phyloP scores from a whole-genome alignment of 768 basidiomycete species.

The Tricholomella constricta region DNA sequence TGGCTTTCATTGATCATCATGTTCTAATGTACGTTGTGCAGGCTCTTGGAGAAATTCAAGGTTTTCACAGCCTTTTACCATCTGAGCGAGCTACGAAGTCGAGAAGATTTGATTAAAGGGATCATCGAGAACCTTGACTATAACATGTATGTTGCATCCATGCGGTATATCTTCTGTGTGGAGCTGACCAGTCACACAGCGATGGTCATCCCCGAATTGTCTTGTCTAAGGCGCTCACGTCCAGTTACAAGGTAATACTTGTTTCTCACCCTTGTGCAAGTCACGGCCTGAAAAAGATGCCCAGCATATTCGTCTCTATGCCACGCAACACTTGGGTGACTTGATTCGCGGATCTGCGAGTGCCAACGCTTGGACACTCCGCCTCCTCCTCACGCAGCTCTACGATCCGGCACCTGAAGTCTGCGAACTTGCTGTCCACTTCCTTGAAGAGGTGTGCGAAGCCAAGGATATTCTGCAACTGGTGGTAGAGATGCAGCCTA shows the following conservation, averaged over 20 bases:
- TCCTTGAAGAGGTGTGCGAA: slow-evolving; percentile 89
- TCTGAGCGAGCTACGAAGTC: slow-evolving; percentile 83
- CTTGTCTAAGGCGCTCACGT: slow-evolving; percentile 91
- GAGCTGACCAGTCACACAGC: slow-evolving; percentile 40
- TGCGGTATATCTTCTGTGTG: background rate
- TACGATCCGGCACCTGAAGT: slow-evolving; percentile 93
- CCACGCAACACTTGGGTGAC: slow-evolving; percentile 84
- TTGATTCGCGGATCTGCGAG: slow-evolving; percentile 67
- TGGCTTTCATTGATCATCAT: background rate
- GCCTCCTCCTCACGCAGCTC: slow-evolving; percentile 90
- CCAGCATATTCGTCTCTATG: slow-evolving; percentile 85
- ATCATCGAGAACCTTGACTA: slow-evolving; percentile 94
- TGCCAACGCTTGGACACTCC: slow-evolving; percentile 85
- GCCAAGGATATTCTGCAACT: slow-evolving; percentile 79
- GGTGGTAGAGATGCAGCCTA: slow-evolving; percentile 94
- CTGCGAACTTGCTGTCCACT: slow-evolving; percentile 85
- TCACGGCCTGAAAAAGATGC: background rate
- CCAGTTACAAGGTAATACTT: slow-evolving; percentile 73
- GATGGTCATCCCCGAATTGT: slow-evolving; percentile 95
- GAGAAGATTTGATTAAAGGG: slow-evolving; percentile 90
- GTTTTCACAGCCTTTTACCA: slow-evolving; percentile 97
- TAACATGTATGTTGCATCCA: slow-evolving; percentile 62
- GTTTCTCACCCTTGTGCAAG: background rate
- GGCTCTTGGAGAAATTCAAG: slow-evolving; percentile 87
- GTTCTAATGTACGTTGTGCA: slow-evolving; percentile 30